These are phyloP conservation scores for Alternaria incomplexa DNA, from an alignment of 2,329 filamentous ascomycete genomes.

Conservation along the genomic window DNA sequence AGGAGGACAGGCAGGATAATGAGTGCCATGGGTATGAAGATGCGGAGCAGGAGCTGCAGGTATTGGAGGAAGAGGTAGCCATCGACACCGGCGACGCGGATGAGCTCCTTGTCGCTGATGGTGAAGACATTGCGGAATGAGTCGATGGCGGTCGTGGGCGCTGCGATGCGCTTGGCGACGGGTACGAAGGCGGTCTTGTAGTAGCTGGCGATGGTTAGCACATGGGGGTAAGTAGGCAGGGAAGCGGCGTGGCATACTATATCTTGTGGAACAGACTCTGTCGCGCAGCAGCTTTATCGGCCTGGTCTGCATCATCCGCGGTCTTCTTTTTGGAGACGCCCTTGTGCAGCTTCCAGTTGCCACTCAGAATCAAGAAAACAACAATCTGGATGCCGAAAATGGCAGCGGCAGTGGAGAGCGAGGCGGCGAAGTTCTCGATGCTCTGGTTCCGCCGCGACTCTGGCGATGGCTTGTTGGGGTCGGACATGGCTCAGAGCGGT, in stretches of 20 bases:
- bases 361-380: conserved; percentile 44
- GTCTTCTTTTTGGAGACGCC: conserved; percentile 18
- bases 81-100: conserved; percentile 93
- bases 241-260: conserved; percentile 32
- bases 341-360: conserved; percentile 45
- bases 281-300: conserved; percentile 30
- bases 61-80: conserved; percentile 98
- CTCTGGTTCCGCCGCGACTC: conserved; percentile 33
- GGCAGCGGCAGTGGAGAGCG: conserved; percentile 43
- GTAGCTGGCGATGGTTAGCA: conserved; percentile 37
- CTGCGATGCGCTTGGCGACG: conserved; percentile 42
- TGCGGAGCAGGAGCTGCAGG: conserved; percentile 81
- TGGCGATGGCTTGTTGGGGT: background rate
- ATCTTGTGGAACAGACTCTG: conserved; percentile 48
- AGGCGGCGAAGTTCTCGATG: conserved; percentile 47
- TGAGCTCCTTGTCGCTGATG: conserved; percentile 79
- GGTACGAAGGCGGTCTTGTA: conserved; percentile 49
- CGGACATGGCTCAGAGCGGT: conserved; percentile 14
- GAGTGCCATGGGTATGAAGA: conserved; percentile 82
- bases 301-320: background rate
- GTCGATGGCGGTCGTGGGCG: conserved; percentile 44
- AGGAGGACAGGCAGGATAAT: conserved; percentile 85
- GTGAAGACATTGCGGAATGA: conserved; percentile 62
- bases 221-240: background rate
- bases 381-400: conserved; percentile 46